Base-by-base conservation (phyloP, 345 rosid genomes). In the Citrus maxima region DNA sequence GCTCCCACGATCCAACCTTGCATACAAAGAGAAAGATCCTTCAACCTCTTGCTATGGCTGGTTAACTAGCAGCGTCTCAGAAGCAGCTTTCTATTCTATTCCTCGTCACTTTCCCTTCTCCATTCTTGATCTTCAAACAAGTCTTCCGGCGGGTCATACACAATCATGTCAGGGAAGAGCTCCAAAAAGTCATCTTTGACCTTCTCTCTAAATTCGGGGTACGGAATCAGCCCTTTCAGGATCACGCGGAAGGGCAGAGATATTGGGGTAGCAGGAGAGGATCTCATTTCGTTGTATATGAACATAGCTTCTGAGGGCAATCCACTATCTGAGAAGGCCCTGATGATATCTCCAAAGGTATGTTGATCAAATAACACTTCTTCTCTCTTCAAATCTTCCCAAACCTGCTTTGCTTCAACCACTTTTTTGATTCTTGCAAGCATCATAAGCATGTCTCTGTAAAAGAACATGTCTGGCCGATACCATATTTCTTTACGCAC, bases 401-500 rank as follows among this genome's bases (percentile, higher is more conserved):
- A 93, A 40, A 93, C 97, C 80, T 22, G 80, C 79, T 82, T 87
- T 14, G 86, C 88, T 81, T 91, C 93, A 4, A 85, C 91, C 34
- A 89, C 91, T 71, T 83, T 91, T 81, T 51, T 91, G 90, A 93
- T 91, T 84, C 94, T 90, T 19, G 98, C 98, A 55, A 94, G 97
- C 97, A 89, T 88, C 91, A 93, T 90, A 6, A 96, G 90, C 98
- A 93, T 96, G 85, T 96, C 98, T 81, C 98, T 84, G 84, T 90
- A 89, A 67, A 94, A 89, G 80, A 86, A 96, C 98, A 91, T 94
- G 86, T 94, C 99, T 12, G 97, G 97, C 77, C 89, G 83, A 21
- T 91, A 94, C 98, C 99, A 96, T 80, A 96, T 93, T 80, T 96
- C 97, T 86, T 85, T 89, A 3, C 97, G 94, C 73, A 93, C 92